These are phyloP conservation scores for Corynascus novoguineensis DNA, from an alignment of 495 filamentous ascomycete genomes.

Conservation along the genomic window DNA sequence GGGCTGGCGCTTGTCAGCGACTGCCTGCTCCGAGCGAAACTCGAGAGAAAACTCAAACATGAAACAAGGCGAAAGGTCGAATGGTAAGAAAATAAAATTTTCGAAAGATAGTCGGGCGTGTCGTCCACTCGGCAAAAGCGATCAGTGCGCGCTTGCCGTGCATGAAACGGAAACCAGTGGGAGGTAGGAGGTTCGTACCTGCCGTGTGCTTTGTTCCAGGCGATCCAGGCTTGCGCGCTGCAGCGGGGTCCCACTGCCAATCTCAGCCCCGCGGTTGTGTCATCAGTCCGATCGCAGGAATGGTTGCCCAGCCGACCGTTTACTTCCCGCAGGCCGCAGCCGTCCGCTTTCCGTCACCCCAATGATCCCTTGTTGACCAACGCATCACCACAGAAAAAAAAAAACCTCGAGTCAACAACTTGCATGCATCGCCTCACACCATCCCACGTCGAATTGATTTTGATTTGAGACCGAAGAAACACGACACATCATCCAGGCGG, in stretches of 20 bases:
- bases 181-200: no score
- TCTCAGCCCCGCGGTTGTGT: conserved; percentile 26
- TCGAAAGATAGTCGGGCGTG: no score
- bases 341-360: conserved; percentile 8
- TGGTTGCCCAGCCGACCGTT: conserved; percentile 35
- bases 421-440: conserved; percentile 5
- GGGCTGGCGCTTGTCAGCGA: conserved; percentile 6
- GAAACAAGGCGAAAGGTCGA: no score
- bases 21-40: background rate
- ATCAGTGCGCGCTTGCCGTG: no score
- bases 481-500: conserved; percentile 6
- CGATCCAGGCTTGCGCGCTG: conserved; percentile 3
- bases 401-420: conserved; percentile 9
- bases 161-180: no score
- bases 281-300: conserved; percentile 20
- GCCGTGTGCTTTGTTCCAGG: no score
- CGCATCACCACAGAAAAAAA: conserved; percentile 9
- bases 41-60: background rate
- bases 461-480: background rate
- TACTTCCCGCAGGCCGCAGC: conserved; percentile 23
- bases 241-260: conserved; percentile 9
- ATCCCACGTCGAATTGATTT: conserved; percentile 1
- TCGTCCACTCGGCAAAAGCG: no score
- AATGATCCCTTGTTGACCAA: conserved; percentile 4
- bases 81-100: no score